Evolutionary conservation across 2,329 filamentous ascomycete species (phyloP).

Genomic region (Aspergillus novofumigatus): DNA sequence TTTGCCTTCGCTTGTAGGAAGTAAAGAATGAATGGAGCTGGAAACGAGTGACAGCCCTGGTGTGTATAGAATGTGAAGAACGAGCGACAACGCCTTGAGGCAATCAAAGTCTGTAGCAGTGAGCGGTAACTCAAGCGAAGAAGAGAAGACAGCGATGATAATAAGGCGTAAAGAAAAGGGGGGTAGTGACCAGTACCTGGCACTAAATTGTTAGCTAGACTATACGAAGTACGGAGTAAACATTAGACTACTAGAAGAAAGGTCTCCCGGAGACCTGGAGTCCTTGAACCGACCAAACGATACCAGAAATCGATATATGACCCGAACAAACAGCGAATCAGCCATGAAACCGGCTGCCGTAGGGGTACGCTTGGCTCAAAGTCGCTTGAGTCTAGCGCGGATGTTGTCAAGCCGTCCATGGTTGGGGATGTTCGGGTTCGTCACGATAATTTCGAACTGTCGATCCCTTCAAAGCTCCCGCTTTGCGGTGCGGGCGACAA

Average conservation of each 20-base stretch:
- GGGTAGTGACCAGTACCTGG: background rate
- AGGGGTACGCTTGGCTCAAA: background rate
- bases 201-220: background rate
- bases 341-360: background rate
- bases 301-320: background rate
- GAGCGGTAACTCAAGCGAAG: slow-evolving; percentile 1
- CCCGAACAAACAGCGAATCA: background rate
- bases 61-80: slow-evolving; percentile 15
- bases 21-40: slow-evolving; percentile 31
- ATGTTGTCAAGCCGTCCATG: background rate
- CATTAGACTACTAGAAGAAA: no score
- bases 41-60: slow-evolving; percentile 33
- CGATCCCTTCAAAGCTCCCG: background rate
- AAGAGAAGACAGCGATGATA: background rate
- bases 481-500: background rate
- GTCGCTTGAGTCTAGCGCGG: background rate
- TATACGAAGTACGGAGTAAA: no score
- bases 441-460: background rate
- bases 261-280: background rate
- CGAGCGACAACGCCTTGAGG: slow-evolving; percentile 20
- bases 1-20: background rate
- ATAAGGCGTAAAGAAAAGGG: background rate
- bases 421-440: background rate
- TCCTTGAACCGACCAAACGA: background rate
- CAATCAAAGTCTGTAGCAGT: background rate